Conservation (phyloP, 495 filamentous ascomycete species). For the Staphylotrichum tortipilum region DNA sequence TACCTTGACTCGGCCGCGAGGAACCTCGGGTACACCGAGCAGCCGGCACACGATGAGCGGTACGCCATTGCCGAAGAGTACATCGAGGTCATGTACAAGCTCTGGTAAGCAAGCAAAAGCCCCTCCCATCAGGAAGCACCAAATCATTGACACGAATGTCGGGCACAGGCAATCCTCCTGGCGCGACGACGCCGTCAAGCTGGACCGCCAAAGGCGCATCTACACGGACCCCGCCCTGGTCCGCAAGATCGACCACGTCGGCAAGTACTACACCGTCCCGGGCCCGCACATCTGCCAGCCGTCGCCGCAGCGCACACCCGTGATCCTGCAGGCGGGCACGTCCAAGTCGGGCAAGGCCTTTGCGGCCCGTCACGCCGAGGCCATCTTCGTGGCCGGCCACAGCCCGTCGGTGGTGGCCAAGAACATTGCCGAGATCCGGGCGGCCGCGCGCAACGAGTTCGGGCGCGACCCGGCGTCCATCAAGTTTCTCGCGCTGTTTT, state of each 20-base stretch:
- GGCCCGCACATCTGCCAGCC: conserved; percentile 59
- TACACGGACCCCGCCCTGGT: conserved; percentile 54
- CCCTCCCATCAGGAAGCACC: not conserved
- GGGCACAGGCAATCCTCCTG: conserved; percentile 48
- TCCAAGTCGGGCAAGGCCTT: conserved; percentile 56
- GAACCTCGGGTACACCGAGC: conserved; percentile 49
- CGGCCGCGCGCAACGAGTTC: conserved; percentile 30
- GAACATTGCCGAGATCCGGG: conserved; percentile 45
- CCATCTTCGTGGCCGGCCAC: conserved; percentile 46
- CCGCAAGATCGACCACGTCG: conserved; percentile 56
- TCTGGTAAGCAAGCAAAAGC: conserved; percentile 28
- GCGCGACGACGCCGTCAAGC: conserved; percentile 56
- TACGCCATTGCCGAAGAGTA: conserved; percentile 63
- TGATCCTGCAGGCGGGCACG: conserved; percentile 58
- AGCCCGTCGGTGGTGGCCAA: conserved; percentile 34
- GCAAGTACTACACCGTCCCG: conserved; percentile 57
- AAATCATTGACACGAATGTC: not conserved
- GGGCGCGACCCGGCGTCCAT: conserved; percentile 43
- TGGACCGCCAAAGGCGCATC: conserved; percentile 45
- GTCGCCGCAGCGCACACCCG: conserved; percentile 55
- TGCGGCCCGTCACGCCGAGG: conserved; percentile 55
- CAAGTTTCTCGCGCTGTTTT: conserved; percentile 44
- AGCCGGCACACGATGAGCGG: conserved; percentile 55
- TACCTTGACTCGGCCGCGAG: conserved; percentile 60
- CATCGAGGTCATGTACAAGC: conserved; percentile 59